Evolutionary conservation across 768 basidiomycete species (phyloP).

Genomic region (Hydnum rufescens): DNA sequence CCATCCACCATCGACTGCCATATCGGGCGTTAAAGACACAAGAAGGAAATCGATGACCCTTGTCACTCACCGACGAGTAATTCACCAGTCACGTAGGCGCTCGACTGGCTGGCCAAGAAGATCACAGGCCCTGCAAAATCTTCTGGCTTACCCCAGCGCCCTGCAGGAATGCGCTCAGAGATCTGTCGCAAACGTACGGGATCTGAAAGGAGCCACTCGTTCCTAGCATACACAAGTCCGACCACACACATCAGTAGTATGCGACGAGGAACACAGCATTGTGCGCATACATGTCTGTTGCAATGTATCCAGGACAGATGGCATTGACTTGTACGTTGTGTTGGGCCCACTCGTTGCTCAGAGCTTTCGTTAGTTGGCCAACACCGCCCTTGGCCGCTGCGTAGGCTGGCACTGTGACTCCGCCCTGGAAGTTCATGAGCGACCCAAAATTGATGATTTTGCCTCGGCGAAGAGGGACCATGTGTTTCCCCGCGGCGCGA

Average conservation of each 20-base stretch:
- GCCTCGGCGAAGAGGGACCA: constrained; percentile 46
- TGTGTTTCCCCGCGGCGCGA: constrained; percentile 75
- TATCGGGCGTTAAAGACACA: background rate
- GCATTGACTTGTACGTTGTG: constrained; percentile 79
- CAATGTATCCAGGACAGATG: constrained; percentile 75
- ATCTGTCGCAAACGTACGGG: constrained; percentile 50
- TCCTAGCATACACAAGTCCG: constrained; percentile 23
- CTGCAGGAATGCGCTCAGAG: constrained; percentile 51
- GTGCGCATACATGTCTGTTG: constrained; percentile 58
- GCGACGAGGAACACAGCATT: background rate
- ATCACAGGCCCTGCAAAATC: constrained; percentile 60
- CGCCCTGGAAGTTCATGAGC: constrained; percentile 39
- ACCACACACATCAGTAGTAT: background rate
- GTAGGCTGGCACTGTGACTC: constrained; percentile 68
- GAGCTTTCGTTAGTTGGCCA: constrained; percentile 69
- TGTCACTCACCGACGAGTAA: constrained; percentile 48
- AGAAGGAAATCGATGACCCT: constrained; percentile 15
- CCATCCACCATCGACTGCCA: constrained; percentile 6
- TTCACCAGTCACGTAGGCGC: constrained; percentile 57
- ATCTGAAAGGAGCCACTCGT: constrained; percentile 41
- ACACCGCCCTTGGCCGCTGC: constrained; percentile 81
- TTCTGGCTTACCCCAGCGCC: constrained; percentile 47
- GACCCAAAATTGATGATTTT: constrained; percentile 56
- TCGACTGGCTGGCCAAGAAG: constrained; percentile 47
- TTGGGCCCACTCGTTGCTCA: constrained; percentile 84